phyloP scores from a whole-genome alignment of 2,329 filamentous ascomycete genomes.

The Fusarium lateritium region DNA sequence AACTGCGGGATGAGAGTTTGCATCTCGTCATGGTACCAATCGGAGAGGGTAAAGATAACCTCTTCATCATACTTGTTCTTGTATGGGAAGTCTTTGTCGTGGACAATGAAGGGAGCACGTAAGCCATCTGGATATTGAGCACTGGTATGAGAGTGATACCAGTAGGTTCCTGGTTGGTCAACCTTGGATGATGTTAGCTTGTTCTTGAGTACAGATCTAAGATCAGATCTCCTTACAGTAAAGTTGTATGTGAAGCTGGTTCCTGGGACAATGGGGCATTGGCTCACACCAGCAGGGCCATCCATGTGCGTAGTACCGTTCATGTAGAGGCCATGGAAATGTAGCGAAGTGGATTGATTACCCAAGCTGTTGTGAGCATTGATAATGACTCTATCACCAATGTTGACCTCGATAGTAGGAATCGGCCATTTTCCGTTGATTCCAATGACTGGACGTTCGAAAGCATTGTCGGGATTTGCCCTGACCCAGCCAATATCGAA shows the following conservation, averaged over 20 bases:
- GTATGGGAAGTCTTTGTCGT: slow-evolving; percentile 74
- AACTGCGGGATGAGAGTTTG: slow-evolving; percentile 62
- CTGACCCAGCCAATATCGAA: slow-evolving; percentile 81
- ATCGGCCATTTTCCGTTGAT: slow-evolving; percentile 85
- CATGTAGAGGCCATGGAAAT: slow-evolving; percentile 81
- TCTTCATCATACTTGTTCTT: slow-evolving; percentile 72
- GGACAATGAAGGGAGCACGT: slow-evolving; percentile 74
- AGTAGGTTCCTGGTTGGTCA: slow-evolving; percentile 80
- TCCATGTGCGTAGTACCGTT: slow-evolving; percentile 80
- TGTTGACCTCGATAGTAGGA: slow-evolving; percentile 73
- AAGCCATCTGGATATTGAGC: slow-evolving; percentile 81
- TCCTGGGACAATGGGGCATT: slow-evolving; percentile 77
- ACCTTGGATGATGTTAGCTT: slow-evolving; percentile 56
- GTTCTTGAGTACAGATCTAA: background rate
- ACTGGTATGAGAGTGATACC: slow-evolving; percentile 81
- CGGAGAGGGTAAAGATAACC: slow-evolving; percentile 74
- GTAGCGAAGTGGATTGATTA: slow-evolving; percentile 74
- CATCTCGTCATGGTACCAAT: slow-evolving; percentile 78
- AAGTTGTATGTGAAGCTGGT: slow-evolving; percentile 78
- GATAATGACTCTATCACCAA: slow-evolving; percentile 74
- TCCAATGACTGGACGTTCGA: slow-evolving; percentile 76
- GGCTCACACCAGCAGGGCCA: slow-evolving; percentile 75
- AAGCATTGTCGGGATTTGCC: slow-evolving; percentile 77
- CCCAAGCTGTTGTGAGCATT: slow-evolving; percentile 72
- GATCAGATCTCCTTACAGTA: slow-evolving; percentile 61